A percentile compares a stretch with the other conserved stretches of the same genome.
Conservation (phyloP, 345 rosid species). For the Reutealis trisperma region DNA sequence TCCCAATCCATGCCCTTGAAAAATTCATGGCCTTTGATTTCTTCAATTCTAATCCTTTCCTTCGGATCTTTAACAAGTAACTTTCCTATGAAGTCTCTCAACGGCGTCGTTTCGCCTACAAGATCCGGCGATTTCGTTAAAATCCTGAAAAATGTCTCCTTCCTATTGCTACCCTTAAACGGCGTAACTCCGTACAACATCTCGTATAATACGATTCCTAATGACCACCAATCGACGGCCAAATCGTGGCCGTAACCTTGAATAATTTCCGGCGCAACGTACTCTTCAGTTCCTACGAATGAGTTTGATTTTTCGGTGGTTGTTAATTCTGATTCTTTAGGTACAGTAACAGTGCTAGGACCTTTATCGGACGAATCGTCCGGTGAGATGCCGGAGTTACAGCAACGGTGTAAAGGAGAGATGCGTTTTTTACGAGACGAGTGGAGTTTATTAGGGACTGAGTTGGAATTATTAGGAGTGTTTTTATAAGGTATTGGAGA, state of each 20-base stretch:
- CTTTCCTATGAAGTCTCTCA: constrained; percentile 61
- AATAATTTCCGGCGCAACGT: constrained; percentile 85
- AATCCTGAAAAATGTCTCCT: constrained; percentile 68
- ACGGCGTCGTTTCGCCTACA: constrained; percentile 66
- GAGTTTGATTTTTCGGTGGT: constrained; percentile 62
- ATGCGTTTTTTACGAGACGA: constrained; percentile 22
- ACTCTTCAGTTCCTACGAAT: constrained; percentile 93
- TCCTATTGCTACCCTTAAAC: constrained; percentile 63
- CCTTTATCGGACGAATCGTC: constrained; percentile 28
- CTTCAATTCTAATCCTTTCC: constrained; percentile 55
- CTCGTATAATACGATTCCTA: constrained; percentile 81
- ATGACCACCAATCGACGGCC: constrained; percentile 91
- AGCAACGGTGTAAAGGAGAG: constrained; percentile 34
- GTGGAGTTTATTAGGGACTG: background rate
- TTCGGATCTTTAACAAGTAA: constrained; percentile 68
- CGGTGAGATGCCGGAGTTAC: constrained; percentile 49
- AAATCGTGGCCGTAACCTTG: constrained; percentile 78
- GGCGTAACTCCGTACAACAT: constrained; percentile 90
- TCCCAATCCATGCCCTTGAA: constrained; percentile 70
- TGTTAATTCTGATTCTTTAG: constrained; percentile 20
- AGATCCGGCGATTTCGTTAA: constrained; percentile 56
- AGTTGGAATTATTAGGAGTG: constrained; percentile 15
- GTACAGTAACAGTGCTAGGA: background rate
- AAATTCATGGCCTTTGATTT: constrained; percentile 68
- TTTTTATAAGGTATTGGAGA: constrained; percentile 37